phyloP scores from a whole-genome alignment of 2,329 filamentous ascomycete species.

The Trichoderma aggressivum region DNA sequence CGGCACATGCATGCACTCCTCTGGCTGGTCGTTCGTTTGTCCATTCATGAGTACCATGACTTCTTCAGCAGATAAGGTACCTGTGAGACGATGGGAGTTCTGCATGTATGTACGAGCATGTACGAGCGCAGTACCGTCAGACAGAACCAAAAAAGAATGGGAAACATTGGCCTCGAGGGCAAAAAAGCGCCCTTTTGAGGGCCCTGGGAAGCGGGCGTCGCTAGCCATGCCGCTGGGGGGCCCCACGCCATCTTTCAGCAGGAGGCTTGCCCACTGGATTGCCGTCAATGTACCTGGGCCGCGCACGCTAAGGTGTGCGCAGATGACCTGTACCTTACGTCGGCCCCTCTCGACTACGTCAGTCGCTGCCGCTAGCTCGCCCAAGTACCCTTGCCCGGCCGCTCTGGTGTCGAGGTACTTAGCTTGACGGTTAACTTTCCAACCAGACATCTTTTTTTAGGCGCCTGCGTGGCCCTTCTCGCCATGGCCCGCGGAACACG shows the following conservation, averaged over 20 bases:
- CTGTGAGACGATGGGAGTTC: background rate
- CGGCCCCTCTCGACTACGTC: slow-evolving; percentile 19
- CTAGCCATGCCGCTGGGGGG: slow-evolving; percentile 12
- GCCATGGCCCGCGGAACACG: background rate
- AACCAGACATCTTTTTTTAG: slow-evolving; percentile 7
- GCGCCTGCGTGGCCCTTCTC: background rate
- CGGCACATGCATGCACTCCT: background rate
- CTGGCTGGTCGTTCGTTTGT: background rate
- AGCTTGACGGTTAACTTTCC: too few species aligned
- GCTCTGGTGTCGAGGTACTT: background rate
- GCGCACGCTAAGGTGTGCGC: slow-evolving; percentile 33
- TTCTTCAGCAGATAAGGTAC: background rate
- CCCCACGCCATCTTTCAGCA: slow-evolving; percentile 4
- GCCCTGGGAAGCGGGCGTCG: slow-evolving; percentile 16
- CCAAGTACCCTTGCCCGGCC: slow-evolving; percentile 3
- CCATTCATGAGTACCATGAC: background rate
- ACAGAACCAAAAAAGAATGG: background rate
- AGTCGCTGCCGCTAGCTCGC: background rate
- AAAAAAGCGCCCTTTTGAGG: background rate
- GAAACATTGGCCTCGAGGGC: background rate
- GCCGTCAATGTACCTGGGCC: slow-evolving; percentile 33
- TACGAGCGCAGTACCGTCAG: background rate
- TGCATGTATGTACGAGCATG: background rate
- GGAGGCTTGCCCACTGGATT: slow-evolving; percentile 21
- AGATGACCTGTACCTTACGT: slow-evolving; percentile 40